Evolutionary conservation across 257 asterid species (phyloP).

Genomic region (Nemophila menziesii): DNA sequence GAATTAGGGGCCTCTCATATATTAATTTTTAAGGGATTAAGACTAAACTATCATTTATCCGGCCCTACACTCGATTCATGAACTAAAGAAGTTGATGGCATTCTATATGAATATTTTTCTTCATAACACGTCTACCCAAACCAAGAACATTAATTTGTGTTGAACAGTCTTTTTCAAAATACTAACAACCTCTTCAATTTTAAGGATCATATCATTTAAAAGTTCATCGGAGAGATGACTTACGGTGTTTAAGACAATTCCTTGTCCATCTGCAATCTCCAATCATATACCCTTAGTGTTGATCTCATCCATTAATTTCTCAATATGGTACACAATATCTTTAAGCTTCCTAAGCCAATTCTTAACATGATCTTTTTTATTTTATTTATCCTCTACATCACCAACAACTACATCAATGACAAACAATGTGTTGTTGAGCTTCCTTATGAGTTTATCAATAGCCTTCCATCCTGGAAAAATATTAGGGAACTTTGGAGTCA

Average conservation of each 20-base stretch:
- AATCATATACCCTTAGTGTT: slow-evolving; percentile 10
- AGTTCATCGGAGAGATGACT: not conserved
- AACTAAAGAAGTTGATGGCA: slow-evolving; percentile 10
- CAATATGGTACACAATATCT: not conserved
- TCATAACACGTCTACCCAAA: not conserved
- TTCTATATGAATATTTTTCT: not conserved
- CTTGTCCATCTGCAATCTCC: slow-evolving; percentile 1
- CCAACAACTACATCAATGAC: slow-evolving; percentile 8
- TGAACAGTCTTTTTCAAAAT: slow-evolving; percentile 1
- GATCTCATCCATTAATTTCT: slow-evolving; percentile 8
- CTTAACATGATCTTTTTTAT: not conserved
- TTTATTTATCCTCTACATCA: slow-evolving; percentile 15
- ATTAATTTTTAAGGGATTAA: too few species aligned
- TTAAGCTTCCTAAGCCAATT: slow-evolving; percentile 10
- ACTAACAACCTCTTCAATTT: slow-evolving; percentile 4
- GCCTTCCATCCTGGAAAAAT: not conserved
- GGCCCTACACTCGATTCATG: slow-evolving; percentile 1
- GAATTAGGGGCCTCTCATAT: too few species aligned
- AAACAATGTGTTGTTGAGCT: not conserved
- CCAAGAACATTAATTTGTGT: not conserved
- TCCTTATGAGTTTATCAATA: not conserved
- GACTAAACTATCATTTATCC: too few species aligned
- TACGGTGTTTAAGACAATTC: not conserved
- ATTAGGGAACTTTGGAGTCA: slow-evolving; percentile 1
- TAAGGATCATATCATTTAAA: not conserved